A percentile compares a stretch with the other conserved stretches of the same genome.
phyloP scores from a whole-genome alignment of 495 filamentous ascomycete genomes.

The Articulospora tetracladia region DNA sequence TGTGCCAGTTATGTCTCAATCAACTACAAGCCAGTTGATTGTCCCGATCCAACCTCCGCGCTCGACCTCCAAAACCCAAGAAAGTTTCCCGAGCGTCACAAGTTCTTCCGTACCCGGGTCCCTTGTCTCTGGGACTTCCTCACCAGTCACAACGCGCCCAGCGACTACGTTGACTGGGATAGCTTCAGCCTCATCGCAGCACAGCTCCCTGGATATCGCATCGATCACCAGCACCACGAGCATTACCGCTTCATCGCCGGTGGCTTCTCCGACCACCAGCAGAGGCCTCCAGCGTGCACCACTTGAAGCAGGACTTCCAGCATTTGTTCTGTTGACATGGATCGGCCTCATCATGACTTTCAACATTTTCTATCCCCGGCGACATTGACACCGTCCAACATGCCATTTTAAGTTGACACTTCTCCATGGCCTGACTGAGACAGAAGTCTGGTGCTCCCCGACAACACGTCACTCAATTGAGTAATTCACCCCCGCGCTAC shows the following conservation, averaged over 20 bases:
- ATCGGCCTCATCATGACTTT: background rate
- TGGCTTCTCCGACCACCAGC: background rate
- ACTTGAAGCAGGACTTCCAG: background rate
- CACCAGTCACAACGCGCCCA: background rate
- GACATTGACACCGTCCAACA: background rate
- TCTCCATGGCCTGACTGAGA: background rate
- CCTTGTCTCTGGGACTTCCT: background rate
- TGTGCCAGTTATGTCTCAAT: slow-evolving; percentile 1
- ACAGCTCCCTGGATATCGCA: background rate
- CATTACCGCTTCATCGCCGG: background rate
- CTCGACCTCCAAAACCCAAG: background rate
- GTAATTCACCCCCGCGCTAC: background rate
- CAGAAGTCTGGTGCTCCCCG: background rate
- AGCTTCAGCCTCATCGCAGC: slow-evolving; percentile 8
- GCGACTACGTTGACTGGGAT: slow-evolving; percentile 4
- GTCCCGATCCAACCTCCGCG: slow-evolving; percentile 6
- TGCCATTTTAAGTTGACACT: background rate
- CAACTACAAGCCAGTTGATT: slow-evolving; percentile 7
- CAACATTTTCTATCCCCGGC: background rate
- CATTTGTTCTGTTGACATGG: slow-evolving; percentile 6
- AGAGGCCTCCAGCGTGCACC: background rate
- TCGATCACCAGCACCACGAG: background rate
- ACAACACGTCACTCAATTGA: background rate
- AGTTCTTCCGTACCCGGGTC: background rate
- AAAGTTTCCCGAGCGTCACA: background rate